A percentile compares a stretch with the other conserved stretches of the same genome.
phyloP scores from a whole-genome alignment of 2,329 filamentous ascomycete species.

The Cladosporium sphaerospermum region DNA sequence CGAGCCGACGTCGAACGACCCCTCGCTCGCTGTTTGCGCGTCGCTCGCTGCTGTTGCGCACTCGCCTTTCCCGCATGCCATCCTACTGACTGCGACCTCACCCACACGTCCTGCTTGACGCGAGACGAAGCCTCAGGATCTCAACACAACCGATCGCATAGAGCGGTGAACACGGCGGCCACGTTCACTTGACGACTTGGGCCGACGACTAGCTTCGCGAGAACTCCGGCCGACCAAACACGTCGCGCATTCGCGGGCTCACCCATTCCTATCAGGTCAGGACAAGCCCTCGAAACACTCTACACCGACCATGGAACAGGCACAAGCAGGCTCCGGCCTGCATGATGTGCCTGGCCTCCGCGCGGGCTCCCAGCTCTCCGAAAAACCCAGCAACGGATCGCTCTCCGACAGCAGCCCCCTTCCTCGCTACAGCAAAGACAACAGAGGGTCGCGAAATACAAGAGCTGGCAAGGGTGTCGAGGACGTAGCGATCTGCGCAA shows the following conservation, averaged over 20 bases:
- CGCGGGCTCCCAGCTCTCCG: not conserved
- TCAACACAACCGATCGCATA: not conserved
- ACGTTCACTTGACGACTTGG: not conserved
- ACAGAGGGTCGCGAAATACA: not conserved
- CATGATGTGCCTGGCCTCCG: not conserved
- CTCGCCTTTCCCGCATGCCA: not conserved
- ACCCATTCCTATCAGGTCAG: not conserved
- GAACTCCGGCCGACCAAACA: too few relatives aligned
- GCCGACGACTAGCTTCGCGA: not conserved
- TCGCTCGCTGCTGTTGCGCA: not conserved
- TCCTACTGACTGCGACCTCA: not conserved
- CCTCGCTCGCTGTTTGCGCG: conserved; percentile 2
- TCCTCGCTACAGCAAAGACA: not conserved
- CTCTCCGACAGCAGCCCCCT: not conserved
- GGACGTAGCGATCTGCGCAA: conserved; percentile 23
- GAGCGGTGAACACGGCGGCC: not conserved
- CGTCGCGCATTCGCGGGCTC: not conserved
- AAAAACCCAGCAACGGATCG: not conserved
- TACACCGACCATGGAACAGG: conserved; percentile 6
- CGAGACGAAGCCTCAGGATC: not conserved
- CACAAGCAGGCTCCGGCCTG: conserved; percentile 9
- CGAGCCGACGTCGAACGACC: not conserved
- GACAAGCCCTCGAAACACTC: not conserved
- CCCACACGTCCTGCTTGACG: not conserved
- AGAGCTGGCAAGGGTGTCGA: conserved; percentile 9